These are phyloP conservation scores for Trichosanthes cucumerina DNA, from an alignment of 306 rosid species.

Conservation along the genomic window DNA sequence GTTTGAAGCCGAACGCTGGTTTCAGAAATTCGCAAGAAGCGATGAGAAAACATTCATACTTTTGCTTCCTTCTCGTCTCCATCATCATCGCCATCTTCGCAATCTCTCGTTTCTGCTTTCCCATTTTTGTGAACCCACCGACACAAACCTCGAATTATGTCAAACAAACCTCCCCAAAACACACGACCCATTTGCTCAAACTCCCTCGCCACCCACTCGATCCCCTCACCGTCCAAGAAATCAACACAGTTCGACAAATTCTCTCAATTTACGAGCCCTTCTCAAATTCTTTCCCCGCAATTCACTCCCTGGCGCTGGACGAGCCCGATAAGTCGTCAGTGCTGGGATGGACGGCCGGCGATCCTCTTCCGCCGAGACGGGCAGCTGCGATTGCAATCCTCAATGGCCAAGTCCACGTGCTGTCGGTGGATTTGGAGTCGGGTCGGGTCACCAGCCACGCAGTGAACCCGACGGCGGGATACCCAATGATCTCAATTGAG, in stretches of 20 bases:
- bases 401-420: slow-evolving; percentile 20
- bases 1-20: too few relatives aligned
- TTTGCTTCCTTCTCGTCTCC: not conserved
- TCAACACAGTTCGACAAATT: slow-evolving; percentile 33
- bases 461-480: slow-evolving; percentile 26
- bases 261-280: slow-evolving; percentile 40
- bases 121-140: not conserved
- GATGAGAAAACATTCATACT: not conserved
- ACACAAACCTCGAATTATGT: not conserved
- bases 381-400: slow-evolving; percentile 40
- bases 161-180: not conserved
- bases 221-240: slow-evolving; percentile 57
- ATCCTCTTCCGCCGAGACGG: slow-evolving; percentile 36
- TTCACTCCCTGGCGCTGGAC: slow-evolving; percentile 45
- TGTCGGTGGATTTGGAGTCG: slow-evolving; percentile 35
- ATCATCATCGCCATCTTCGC: not conserved
- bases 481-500: slow-evolving; percentile 47
- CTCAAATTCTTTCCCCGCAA: slow-evolving; percentile 17
- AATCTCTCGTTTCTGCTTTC: not conserved
- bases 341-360: slow-evolving; percentile 36
- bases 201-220: slow-evolving; percentile 78
- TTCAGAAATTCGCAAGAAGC: too few relatives aligned
- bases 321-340: slow-evolving; percentile 61
- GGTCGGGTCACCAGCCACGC: slow-evolving; percentile 16
- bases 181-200: not conserved